phyloP scores from a whole-genome alignment of 2,329 filamentous ascomycete species.

The Monascus ruber region DNA sequence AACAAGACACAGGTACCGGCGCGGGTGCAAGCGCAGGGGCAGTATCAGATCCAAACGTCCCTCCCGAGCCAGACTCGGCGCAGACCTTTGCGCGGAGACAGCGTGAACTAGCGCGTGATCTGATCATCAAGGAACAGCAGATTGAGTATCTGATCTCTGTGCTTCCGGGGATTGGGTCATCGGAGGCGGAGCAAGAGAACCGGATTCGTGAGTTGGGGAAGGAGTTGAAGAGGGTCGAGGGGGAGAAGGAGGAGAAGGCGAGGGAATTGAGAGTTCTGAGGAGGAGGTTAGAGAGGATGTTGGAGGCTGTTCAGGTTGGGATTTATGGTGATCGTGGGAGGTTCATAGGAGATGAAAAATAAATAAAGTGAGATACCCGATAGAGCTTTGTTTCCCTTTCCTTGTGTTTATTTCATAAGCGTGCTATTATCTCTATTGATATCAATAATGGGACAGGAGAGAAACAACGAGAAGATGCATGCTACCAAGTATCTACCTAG shows the following conservation, averaged over 20 bases:
- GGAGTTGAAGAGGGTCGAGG: conserved; percentile 34
- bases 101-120: conserved; percentile 36
- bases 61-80: conserved; percentile 30
- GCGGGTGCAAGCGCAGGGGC: conserved; percentile 6
- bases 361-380: too few species aligned
- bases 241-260: conserved; percentile 29
- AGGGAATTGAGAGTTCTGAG: conserved; percentile 31
- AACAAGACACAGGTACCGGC: conserved; percentile 8
- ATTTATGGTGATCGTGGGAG: conserved; percentile 17
- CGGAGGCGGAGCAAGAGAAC: conserved; percentile 33
- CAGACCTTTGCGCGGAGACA: conserved; percentile 33
- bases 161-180: conserved; percentile 35
- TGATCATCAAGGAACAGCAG: conserved; percentile 40
- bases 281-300: conserved; percentile 30
- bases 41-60: conserved; percentile 17
- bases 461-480: too few species aligned
- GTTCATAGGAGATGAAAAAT: too few species aligned
- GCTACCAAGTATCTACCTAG: too few species aligned
- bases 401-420: too few species aligned
- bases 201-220: conserved; percentile 32
- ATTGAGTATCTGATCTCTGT: conserved; percentile 38
- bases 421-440: too few species aligned
- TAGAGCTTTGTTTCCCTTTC: too few species aligned
- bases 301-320: conserved; percentile 29
- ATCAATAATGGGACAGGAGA: too few species aligned